phyloP scores from a whole-genome alignment of 768 basidiomycete species.

The Flagelloscypha sp. region DNA sequence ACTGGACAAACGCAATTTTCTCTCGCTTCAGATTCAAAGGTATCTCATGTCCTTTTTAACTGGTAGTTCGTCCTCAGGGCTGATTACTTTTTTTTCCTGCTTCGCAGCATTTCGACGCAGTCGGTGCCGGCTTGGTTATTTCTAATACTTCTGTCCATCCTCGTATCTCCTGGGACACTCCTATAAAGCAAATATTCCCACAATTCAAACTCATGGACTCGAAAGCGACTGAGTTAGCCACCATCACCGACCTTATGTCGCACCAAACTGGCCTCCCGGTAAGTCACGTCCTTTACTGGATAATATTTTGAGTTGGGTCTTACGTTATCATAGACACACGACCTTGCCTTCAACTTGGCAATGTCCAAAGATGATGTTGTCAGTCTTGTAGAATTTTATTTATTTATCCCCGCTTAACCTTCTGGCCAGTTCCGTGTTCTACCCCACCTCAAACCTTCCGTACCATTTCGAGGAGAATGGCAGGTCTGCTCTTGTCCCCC shows the following conservation, averaged over 20 bases:
- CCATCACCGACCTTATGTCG: constrained; percentile 19
- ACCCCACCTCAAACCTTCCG: constrained; percentile 15
- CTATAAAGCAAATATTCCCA: constrained; percentile 17
- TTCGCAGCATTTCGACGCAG: constrained; percentile 17
- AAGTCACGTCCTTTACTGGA: constrained; percentile 17
- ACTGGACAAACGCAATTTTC: constrained; percentile 19
- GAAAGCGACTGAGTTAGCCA: constrained; percentile 15
- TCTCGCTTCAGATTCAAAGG: constrained; percentile 25
- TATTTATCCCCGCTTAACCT: too few relatives aligned
- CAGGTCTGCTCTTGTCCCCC: too few relatives aligned
- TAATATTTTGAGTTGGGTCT: too few relatives aligned
- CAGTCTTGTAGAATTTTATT: too few relatives aligned
- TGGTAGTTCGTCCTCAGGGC: background rate
- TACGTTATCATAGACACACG: too few relatives aligned
- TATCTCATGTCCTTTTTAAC: constrained; percentile 2
- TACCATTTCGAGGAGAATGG: constrained; percentile 16
- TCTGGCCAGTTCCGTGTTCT: too few relatives aligned
- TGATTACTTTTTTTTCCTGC: background rate
- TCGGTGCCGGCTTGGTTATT: constrained; percentile 20
- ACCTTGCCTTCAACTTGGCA: too few relatives aligned
- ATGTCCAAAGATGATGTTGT: too few relatives aligned
- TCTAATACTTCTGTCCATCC: constrained; percentile 19
- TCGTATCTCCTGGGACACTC: constrained; percentile 18
- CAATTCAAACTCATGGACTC: constrained; percentile 18
- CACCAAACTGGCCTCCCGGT: constrained; percentile 21